Evolutionary conservation across 768 basidiomycete species (phyloP).

Genomic region (Sporobolomyces pararoseus): DNA sequence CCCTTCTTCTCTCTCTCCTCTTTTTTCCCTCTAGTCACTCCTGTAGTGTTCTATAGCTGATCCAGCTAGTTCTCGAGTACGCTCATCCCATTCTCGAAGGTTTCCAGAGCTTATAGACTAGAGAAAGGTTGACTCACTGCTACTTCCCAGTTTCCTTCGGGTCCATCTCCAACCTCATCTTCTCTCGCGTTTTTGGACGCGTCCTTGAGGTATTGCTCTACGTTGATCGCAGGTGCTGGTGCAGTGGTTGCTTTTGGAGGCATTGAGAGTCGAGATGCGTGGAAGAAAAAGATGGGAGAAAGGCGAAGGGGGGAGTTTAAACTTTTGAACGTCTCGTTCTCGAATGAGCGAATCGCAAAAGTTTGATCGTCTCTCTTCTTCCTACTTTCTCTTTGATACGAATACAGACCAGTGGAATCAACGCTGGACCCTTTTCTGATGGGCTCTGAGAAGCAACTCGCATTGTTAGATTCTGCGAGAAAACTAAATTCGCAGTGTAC

Average conservation of each 20-base stretch:
- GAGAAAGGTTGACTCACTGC: slow-evolving; percentile 16
- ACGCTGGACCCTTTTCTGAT: too few relatives aligned
- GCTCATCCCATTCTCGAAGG: too few relatives aligned
- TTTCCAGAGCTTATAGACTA: too few relatives aligned
- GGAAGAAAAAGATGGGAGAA: not conserved
- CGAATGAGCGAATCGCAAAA: not conserved
- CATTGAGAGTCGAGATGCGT: not conserved
- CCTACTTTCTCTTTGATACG: too few relatives aligned
- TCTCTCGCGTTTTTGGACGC: slow-evolving; percentile 9
- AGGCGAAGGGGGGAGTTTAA: too few relatives aligned
- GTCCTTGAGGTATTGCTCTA: not conserved
- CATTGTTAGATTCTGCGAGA: too few relatives aligned
- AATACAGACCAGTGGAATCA: too few relatives aligned
- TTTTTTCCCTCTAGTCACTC: not conserved
- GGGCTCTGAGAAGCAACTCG: too few relatives aligned
- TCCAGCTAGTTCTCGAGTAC: too few relatives aligned
- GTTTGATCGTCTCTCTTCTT: too few relatives aligned
- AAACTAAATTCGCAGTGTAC: too few relatives aligned
- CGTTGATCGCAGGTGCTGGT: not conserved
- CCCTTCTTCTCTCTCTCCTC: not conserved
- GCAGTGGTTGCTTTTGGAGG: not conserved
- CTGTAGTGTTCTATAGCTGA: not conserved
- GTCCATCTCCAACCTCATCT: slow-evolving; percentile 18
- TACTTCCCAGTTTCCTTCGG: slow-evolving; percentile 32
- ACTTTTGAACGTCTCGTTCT: not conserved